Base-by-base conservation (phyloP, 208 protist genomes). In the Leishmania mexicana region DNA sequence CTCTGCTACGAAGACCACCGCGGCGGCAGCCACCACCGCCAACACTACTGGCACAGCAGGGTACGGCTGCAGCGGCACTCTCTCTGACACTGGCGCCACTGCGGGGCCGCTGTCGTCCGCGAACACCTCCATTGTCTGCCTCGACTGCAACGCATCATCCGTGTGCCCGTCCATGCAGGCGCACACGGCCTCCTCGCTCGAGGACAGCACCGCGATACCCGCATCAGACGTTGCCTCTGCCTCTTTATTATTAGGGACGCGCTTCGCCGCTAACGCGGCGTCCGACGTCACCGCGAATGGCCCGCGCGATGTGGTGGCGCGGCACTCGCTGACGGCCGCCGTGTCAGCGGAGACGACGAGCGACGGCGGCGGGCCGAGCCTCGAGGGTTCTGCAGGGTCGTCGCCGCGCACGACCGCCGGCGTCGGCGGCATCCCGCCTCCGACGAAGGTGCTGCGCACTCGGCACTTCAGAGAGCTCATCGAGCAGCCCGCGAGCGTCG, bases 381-480 rank as follows among this genome's bases (percentile, higher is more conserved):
- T 73, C 67, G 75, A 58, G 11, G 70, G 31, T 65, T 79, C 51
- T 5, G 83, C 73, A n/a, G 76, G 28, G 58, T 68, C 54, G 54
- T 74, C 60, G 47, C 67, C 58, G 51, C 47, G 49, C 28, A 62
- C 40, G 8, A 19, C 67, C 4, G 70, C 4, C n/a, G 51, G 57
- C 65, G 49, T 47, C 42, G 65, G 65, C 74, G 40, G 73, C 11
- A 57, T 75, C 5, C 40, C 82, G 81, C 45, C 72, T 68, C 58
- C 68, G 47, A 62, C 75, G 8, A 72, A 75, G 58, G 95, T 84
- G 75, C 83, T 96, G 4, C 79, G 78, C 49, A 85, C 89, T 35
- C 90, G 94, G 10, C 84, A 95, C 81, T 97, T 97, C 79, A 75
- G 75, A 19, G 76, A 88, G 6, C 90, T 97, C 51, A 68, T 96